phyloP scores from a whole-genome alignment of 208 protist genomes.

The Kentomonas sorsogonicus region DNA sequence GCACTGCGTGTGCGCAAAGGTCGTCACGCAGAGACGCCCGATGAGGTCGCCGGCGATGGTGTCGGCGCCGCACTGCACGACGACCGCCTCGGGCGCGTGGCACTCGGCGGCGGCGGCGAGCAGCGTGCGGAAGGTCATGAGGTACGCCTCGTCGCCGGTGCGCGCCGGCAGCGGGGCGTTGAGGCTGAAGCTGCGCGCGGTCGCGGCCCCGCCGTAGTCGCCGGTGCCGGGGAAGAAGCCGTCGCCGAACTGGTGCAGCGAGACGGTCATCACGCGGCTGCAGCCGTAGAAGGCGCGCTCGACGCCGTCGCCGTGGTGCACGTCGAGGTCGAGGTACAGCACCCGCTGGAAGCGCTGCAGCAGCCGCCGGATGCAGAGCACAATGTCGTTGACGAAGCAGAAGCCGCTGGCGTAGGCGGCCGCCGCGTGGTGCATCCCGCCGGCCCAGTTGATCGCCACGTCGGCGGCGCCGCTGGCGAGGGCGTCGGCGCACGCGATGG shows the following conservation, averaged over 20 bases:
- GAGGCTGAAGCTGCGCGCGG: conserved; percentile 56
- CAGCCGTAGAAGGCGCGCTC: conserved; percentile 98
- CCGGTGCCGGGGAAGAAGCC: conserved; percentile 98
- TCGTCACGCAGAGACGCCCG: conserved; percentile 95
- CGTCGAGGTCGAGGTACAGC: conserved; percentile 99
- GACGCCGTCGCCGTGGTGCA: conserved; percentile 99
- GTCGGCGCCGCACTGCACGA: conserved; percentile 98
- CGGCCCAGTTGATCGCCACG: conserved; percentile 99
- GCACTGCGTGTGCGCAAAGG: conserved; percentile 90
- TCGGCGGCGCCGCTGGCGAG: conserved; percentile 89
- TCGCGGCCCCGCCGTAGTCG: conserved; percentile 29
- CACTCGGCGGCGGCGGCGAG: conserved; percentile 91
- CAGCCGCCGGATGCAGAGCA: conserved; percentile 98
- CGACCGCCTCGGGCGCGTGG: conserved; percentile 96
- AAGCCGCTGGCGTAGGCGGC: conserved; percentile 96
- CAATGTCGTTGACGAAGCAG: conserved; percentile 99
- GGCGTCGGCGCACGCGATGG: conserved; percentile 93
- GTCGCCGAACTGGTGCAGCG: conserved; percentile 98
- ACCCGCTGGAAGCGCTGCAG: conserved; percentile 95
- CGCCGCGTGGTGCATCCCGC: conserved; percentile 97
- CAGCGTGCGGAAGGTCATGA: conserved; percentile 93
- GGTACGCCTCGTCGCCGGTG: conserved; percentile 94
- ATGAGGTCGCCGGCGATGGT: conserved; percentile 95
- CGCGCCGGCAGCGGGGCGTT: conserved; percentile 96
- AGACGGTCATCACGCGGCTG: conserved; percentile 99